Evolutionary conservation across 1,284 basidiomycete genomes (phyloP).

Genomic region (Pseudozyma flocculosa): DNA sequence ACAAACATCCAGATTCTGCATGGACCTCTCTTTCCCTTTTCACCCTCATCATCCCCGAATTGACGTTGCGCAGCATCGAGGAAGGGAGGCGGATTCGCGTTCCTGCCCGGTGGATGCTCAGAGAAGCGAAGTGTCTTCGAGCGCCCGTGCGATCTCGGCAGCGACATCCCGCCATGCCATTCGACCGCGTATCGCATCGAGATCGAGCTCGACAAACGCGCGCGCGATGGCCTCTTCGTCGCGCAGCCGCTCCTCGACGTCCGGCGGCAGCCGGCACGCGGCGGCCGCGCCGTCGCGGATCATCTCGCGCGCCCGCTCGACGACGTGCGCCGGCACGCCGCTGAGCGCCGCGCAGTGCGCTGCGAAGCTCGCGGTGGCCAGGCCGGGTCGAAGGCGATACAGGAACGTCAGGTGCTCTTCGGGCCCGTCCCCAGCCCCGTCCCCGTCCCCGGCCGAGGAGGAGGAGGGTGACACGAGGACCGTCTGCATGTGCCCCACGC

Average conservation of each 20-base stretch:
- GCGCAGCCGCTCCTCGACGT: background rate
- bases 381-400: slow-evolving; percentile 23
- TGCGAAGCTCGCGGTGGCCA: slow-evolving; percentile 23
- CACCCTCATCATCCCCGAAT: too few species aligned
- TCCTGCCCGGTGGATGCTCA: too few species aligned
- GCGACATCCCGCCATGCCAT: background rate
- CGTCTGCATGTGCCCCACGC: slow-evolving; percentile 32
- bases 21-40: too few species aligned
- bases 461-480: slow-evolving; percentile 22
- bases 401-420: slow-evolving; percentile 21
- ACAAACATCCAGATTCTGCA: too few species aligned
- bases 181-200: slow-evolving; percentile 2
- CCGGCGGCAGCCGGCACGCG: slow-evolving; percentile 12
- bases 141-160: too few species aligned
- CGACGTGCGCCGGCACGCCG: slow-evolving; percentile 25
- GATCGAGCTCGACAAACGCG: slow-evolving; percentile 12
- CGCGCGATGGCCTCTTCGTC: slow-evolving; percentile 20
- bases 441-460: slow-evolving; percentile 1
- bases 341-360: slow-evolving; percentile 29
- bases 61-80: too few species aligned
- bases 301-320: slow-evolving; percentile 20
- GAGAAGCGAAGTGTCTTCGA: too few species aligned
- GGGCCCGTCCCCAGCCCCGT: too few species aligned
- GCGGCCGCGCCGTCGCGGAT: slow-evolving; percentile 6
- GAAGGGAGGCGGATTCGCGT: too few species aligned